These are phyloP conservation scores for Acacia pycnantha DNA, from an alignment of 331 rosid genomes.

Conservation along the genomic window DNA sequence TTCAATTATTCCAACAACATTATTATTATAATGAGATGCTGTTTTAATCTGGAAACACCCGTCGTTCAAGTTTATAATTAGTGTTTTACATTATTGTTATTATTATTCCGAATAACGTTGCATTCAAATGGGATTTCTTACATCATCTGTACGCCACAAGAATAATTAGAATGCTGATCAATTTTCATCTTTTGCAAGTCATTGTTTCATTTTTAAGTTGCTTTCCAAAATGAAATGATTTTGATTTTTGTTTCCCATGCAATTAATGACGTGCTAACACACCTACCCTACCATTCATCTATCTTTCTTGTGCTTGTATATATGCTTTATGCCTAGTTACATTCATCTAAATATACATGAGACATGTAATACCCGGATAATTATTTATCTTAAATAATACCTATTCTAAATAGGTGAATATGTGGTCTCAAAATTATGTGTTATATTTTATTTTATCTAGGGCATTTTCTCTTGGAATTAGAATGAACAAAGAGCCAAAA, in stretches of 20 bases:
- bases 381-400: too few relatives aligned
- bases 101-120: not conserved
- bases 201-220: not conserved
- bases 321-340: not conserved
- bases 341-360: not conserved
- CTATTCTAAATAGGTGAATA: too few relatives aligned
- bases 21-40: not conserved
- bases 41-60: not conserved
- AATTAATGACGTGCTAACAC: not conserved
- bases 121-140: not conserved
- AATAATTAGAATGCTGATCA: not conserved
- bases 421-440: too few relatives aligned
- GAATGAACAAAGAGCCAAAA: too few relatives aligned
- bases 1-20: conserved; percentile 6
- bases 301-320: not conserved
- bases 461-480: too few relatives aligned
- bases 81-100: not conserved
- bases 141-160: not conserved
- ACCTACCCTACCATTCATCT: not conserved
- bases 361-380: too few relatives aligned
- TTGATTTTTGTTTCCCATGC: conserved; percentile 16
- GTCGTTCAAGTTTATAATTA: not conserved
- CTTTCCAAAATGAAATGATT: conserved; percentile 9
- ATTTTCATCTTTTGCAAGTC: not conserved
- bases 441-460: too few relatives aligned